These are phyloP conservation scores for Colletotrichum plurivorum DNA, from an alignment of 2,329 filamentous ascomycete genomes.

Conservation along the genomic window DNA sequence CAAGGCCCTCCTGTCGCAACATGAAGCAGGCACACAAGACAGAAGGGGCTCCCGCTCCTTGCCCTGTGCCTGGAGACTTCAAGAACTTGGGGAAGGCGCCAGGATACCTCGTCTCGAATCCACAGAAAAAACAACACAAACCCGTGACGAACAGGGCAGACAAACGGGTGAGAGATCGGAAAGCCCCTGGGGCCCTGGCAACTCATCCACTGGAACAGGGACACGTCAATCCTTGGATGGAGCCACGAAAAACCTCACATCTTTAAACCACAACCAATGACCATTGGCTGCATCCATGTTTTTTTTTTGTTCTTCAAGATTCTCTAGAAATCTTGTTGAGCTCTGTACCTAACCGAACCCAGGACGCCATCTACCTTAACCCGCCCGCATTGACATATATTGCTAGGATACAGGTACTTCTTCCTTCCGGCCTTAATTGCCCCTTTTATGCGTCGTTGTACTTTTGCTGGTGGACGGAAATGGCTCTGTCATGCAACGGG, in stretches of 20 bases:
- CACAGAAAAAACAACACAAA: background rate
- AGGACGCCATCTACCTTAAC: conserved; percentile 36
- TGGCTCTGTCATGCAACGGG: conserved; percentile 69
- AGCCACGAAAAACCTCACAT: background rate
- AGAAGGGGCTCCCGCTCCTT: background rate
- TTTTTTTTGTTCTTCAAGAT: conserved; percentile 4
- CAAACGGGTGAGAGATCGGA: background rate
- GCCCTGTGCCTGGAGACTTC: background rate
- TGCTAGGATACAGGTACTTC: conserved; percentile 34
- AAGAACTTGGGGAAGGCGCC: conserved; percentile 21
- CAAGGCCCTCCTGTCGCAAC: conserved; percentile 12
- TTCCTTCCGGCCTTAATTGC: conserved; percentile 26
- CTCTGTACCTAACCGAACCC: conserved; percentile 32
- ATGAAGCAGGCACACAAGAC: conserved; percentile 16
- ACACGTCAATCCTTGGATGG: background rate
- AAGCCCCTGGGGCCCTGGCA: background rate
- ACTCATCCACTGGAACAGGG: too few relatives aligned
- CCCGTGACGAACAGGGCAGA: conserved; percentile 17
- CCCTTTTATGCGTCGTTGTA: conserved; percentile 67
- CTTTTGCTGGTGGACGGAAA: conserved; percentile 81
- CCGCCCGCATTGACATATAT: conserved; percentile 35
- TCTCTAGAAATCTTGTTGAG: conserved; percentile 37
- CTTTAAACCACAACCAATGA: background rate
- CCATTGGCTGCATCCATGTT: conserved; percentile 1
- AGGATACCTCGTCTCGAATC: background rate